Conservation (phyloP, 192 early-diverging fungal genomes). For the Ambispora gerdemannii region DNA sequence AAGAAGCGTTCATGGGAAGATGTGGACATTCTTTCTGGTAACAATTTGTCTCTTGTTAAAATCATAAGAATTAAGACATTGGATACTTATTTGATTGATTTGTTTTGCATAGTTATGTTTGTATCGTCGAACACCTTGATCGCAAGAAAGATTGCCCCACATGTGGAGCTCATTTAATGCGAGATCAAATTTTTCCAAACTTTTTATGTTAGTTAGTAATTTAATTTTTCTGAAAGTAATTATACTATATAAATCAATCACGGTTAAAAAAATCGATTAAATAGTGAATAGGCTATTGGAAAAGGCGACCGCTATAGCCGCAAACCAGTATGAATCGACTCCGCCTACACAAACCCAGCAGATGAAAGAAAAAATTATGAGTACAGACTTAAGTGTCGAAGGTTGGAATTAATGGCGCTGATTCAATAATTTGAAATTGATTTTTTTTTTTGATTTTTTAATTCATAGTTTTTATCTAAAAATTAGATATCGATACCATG, state of each 20-base stretch:
- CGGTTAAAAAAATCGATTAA: no score
- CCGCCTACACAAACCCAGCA: conserved; percentile 24
- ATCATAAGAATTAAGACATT: no score
- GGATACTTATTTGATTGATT: no score
- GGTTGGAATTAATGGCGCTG: no score
- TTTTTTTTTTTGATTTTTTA: neutral
- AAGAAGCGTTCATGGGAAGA: conserved; percentile 70
- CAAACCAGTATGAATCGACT: conserved; percentile 3
- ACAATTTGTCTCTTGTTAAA: conserved; percentile 5
- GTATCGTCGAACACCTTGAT: conserved; percentile 68
- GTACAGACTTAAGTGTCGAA: conserved; percentile 26
- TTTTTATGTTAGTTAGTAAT: conserved; percentile 66
- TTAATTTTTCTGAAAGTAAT: no score
- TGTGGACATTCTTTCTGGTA: conserved; percentile 90
- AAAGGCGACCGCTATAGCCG: conserved; percentile 27
- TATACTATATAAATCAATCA: no score
- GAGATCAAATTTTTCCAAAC: conserved; percentile 80
- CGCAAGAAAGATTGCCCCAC: conserved; percentile 64
- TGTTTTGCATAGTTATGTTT: conserved; percentile 62
- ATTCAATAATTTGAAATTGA: neutral
- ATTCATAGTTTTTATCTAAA: neutral
- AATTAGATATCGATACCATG: conserved; percentile 61
- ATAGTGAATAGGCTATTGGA: conserved; percentile 46
- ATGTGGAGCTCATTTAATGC: conserved; percentile 55
- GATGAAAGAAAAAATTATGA: conserved; percentile 33